phyloP scores from a whole-genome alignment of 2,329 filamentous ascomycete genomes.

The Colletotrichum sp. region DNA sequence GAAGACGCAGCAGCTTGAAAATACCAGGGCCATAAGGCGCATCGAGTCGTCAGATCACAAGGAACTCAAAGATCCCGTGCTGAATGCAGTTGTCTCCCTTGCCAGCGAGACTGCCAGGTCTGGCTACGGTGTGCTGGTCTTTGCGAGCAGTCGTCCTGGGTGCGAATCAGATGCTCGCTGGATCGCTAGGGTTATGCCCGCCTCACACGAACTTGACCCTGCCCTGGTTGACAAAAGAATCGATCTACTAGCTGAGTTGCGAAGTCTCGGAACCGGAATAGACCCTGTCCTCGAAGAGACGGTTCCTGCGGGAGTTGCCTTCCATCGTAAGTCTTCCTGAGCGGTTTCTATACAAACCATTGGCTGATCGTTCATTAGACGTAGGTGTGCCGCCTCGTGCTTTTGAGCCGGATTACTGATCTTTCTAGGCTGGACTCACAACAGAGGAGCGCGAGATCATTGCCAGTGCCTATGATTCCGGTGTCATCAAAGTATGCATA shows the following conservation, averaged over 20 bases:
- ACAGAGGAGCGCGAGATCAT: constrained; percentile 77
- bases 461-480: constrained; percentile 72
- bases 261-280: constrained; percentile 68
- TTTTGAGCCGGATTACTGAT: constrained; percentile 24
- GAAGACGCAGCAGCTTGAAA: constrained; percentile 38
- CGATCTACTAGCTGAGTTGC: constrained; percentile 70
- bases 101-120: constrained; percentile 71
- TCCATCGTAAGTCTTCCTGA: constrained; percentile 64
- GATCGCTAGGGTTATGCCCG: constrained; percentile 71
- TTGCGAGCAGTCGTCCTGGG: constrained; percentile 71
- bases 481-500: constrained; percentile 72
- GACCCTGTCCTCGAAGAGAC: constrained; percentile 70
- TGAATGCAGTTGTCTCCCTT: constrained; percentile 74
- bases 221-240: constrained; percentile 60
- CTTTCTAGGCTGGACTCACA: constrained; percentile 66
- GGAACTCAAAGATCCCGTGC: constrained; percentile 67
- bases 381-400: constrained; percentile 27
- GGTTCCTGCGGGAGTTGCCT: constrained; percentile 71
- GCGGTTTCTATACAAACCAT: background rate
- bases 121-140: constrained; percentile 75
- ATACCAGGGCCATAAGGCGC: constrained; percentile 43
- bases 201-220: constrained; percentile 47
- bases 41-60: constrained; percentile 63
- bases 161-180: constrained; percentile 73
- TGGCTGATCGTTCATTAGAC: constrained; percentile 31